A percentile compares a stretch with the other conserved stretches of the same genome.
phyloP scores from a whole-genome alignment of 352 stramenopile genomes.

The Globisporangium perplexum region DNA sequence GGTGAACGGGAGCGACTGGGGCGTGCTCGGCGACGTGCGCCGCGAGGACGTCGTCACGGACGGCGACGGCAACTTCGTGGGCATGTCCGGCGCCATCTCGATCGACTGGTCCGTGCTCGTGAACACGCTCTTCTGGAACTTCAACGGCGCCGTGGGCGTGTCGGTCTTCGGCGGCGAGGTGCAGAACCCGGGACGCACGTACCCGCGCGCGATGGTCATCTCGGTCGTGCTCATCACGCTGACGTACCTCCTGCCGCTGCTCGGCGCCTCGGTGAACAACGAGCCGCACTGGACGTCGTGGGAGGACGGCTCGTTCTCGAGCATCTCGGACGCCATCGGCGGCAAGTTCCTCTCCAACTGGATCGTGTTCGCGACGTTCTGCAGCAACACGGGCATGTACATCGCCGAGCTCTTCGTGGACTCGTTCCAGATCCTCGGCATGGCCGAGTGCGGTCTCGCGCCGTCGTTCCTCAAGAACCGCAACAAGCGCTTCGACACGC shows the following conservation, averaged over 20 bases:
- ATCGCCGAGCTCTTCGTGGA: conserved; percentile 91
- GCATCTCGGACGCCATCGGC: conserved; percentile 77
- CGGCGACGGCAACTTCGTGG: conserved; percentile 26
- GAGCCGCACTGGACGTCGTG: conserved; percentile 68
- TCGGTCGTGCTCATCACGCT: conserved; percentile 74
- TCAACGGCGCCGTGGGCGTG: conserved; percentile 89
- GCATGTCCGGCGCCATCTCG: conserved; percentile 25
- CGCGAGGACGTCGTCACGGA: conserved; percentile 29
- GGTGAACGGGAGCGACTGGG: conserved; percentile 23
- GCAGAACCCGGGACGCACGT: conserved; percentile 65
- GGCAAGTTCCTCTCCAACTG: conserved; percentile 84
- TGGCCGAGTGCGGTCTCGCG: conserved; percentile 82
- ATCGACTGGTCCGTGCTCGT: conserved; percentile 82
- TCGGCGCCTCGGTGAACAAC: conserved; percentile 69
- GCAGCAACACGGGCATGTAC: conserved; percentile 90
- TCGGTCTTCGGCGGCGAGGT: conserved; percentile 89
- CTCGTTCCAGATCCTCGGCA: conserved; percentile 81
- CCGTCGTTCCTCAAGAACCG: conserved; percentile 73
- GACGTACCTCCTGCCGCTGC: conserved; percentile 85
- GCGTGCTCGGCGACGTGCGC: conserved; percentile 26
- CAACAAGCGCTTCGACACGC: conserved; percentile 49
- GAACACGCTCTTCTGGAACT: conserved; percentile 96
- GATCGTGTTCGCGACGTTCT: conserved; percentile 84
- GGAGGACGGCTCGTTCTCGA: conserved; percentile 88
- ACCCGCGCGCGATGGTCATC: conserved; percentile 78